These are phyloP conservation scores for Lasiosphaeria hispida DNA, from an alignment of 495 filamentous ascomycete genomes.

Conservation along the genomic window DNA sequence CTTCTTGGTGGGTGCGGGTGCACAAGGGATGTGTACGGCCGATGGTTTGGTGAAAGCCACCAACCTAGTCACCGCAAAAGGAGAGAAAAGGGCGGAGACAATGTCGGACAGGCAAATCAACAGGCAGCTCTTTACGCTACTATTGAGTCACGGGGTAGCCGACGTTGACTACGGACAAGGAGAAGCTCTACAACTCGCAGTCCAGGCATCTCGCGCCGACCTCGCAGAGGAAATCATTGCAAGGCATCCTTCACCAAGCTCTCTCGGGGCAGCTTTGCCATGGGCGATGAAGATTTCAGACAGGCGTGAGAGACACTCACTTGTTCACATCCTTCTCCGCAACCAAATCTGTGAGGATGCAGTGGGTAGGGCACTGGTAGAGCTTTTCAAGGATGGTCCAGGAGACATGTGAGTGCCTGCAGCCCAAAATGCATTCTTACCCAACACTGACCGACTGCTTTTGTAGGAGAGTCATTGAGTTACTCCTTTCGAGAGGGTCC, in stretches of 20 bases:
- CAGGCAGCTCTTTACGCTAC: conserved; percentile 30
- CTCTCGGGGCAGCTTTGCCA: conserved; percentile 25
- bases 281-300: conserved; percentile 25
- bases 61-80: conserved; percentile 14
- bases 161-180: conserved; percentile 39
- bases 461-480: conserved; percentile 16
- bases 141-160: conserved; percentile 42
- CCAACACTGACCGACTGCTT: background rate
- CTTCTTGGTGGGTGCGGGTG: conserved; percentile 25
- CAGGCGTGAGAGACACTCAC: background rate
- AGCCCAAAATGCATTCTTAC: background rate
- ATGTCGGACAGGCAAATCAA: conserved; percentile 20
- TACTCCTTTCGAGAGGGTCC: conserved; percentile 24
- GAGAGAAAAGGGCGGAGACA: conserved; percentile 1
- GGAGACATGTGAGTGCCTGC: conserved; percentile 19
- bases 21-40: conserved; percentile 23
- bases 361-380: conserved; percentile 34
- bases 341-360: conserved; percentile 31
- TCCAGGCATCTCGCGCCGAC: conserved; percentile 26
- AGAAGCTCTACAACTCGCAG: conserved; percentile 37
- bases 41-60: conserved; percentile 25
- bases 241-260: conserved; percentile 29
- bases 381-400: conserved; percentile 31
- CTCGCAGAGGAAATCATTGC: conserved; percentile 34
- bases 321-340: conserved; percentile 24